Evolutionary conservation across 2,329 filamentous ascomycete species (phyloP), one percentile per base, ranked within the genome.

Genomic region (Aspergillus neoniger): DNA sequence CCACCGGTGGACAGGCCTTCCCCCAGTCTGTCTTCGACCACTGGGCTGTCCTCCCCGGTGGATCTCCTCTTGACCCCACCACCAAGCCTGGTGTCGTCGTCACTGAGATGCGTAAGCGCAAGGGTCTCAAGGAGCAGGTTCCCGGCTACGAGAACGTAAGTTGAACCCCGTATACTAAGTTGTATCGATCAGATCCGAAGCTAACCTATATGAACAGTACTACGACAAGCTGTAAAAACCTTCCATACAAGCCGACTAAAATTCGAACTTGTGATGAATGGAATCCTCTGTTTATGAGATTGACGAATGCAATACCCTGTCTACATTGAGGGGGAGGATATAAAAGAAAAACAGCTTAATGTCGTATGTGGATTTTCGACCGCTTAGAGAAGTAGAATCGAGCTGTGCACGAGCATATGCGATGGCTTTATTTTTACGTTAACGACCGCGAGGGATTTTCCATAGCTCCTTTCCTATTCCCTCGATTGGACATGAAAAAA

Each of bases 1-100:
- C 88, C 82, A 99, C 95, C 73, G 91, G 89, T 78, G 95, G 95
- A 77, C 95, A 99, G 86, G 95, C 95, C 77, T 99, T 99, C 92
- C 95, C 95, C 75, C 93, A 97, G 84, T 90, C 90, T 75, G 92
- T 99, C 76, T 99, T 99, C 84, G 94, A 98, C 82, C 95, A 99
- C 86, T 99, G 93, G 92, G 90, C 96, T 84, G 84, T 95, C 74
- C 88, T 98, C 72, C 91, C 93, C 73, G 94, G 94, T 88, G 95
- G 95, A 74, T 95, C 91, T 72, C 89, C 91, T 71, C 87, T 97
- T 76, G 94, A 99, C 82, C 70, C 81, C 78, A 89, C 88, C 75
- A 88, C 87, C 76, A 91, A 93, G 87, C 86, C 90, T 74, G 95
- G 93, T 79, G 81, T 86, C 78, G 85, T 97, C 74, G 92, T 98